Conservation (phyloP, 106 monocot genomes). For the Acorus calamus region DNA sequence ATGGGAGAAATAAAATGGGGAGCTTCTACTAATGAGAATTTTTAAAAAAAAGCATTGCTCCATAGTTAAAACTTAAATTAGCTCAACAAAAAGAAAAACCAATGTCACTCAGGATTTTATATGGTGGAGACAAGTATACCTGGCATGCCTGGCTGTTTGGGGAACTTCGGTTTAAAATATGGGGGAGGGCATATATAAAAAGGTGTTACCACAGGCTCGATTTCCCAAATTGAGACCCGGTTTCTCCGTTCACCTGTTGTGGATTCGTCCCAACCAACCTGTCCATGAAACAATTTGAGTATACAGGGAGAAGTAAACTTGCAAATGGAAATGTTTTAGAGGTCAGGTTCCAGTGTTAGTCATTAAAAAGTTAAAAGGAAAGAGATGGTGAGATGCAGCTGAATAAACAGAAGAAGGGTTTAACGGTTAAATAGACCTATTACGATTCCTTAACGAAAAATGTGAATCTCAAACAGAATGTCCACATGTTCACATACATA, state of each 20-base stretch:
- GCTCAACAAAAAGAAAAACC: too few species aligned
- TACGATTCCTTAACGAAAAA: too few species aligned
- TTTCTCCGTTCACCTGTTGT: constrained; percentile 11
- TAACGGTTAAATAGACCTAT: not conserved
- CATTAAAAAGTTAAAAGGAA: not conserved
- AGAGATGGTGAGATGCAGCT: not conserved
- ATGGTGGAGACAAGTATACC: too few species aligned
- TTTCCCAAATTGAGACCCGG: not conserved
- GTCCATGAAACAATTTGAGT: not conserved
- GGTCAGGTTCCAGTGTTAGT: not conserved
- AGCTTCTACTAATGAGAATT: too few species aligned
- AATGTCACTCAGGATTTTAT: too few species aligned
- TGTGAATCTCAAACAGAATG: too few species aligned
- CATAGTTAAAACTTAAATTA: too few species aligned
- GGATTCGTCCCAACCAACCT: constrained; percentile 32
- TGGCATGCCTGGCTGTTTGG: too few species aligned
- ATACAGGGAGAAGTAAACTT: not conserved
- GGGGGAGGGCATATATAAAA: not conserved
- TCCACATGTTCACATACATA: too few species aligned
- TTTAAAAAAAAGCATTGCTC: too few species aligned
- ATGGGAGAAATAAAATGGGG: too few species aligned
- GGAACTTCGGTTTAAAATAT: too few species aligned
- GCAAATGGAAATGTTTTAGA: not conserved
- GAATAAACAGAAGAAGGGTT: not conserved
- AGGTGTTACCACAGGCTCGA: not conserved